A percentile compares a stretch with the other conserved stretches of the same genome.
Evolutionary conservation across 139 green algal species (phyloP).

Genomic region (Limnomonas spitsbergensis): DNA sequence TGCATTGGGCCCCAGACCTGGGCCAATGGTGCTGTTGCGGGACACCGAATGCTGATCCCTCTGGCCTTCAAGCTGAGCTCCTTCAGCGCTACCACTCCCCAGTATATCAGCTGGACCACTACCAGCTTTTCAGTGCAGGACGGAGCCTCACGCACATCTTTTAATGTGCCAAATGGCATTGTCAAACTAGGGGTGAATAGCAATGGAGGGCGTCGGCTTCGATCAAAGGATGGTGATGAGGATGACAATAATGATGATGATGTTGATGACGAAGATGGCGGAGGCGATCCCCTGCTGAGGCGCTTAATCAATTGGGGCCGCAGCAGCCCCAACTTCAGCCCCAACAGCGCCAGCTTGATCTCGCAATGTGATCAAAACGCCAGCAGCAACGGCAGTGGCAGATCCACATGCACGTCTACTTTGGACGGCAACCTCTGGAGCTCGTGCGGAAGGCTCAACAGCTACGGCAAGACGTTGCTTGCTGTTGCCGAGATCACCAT

Average conservation of each 20-base stretch:
- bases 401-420: neutral
- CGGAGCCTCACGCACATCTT: neutral
- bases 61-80: neutral
- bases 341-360: no score
- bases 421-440: neutral
- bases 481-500: neutral
- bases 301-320: no score
- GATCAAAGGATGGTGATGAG: no score
- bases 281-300: no score
- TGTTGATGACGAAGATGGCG: no score
- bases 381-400: neutral
- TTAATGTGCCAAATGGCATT: neutral
- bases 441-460: neutral
- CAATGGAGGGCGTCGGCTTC: no score
- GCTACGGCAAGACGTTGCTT: neutral
- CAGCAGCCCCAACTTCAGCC: no score
- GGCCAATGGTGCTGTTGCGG: neutral
- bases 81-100: neutral
- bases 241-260: no score
- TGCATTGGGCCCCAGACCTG: neutral
- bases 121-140: neutral
- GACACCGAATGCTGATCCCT: neutral
- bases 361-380: no score
- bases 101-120: neutral
- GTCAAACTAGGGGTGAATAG: neutral